phyloP scores from a whole-genome alignment of 2,329 filamentous ascomycete genomes.

The Thermomyces lanuginosus region DNA sequence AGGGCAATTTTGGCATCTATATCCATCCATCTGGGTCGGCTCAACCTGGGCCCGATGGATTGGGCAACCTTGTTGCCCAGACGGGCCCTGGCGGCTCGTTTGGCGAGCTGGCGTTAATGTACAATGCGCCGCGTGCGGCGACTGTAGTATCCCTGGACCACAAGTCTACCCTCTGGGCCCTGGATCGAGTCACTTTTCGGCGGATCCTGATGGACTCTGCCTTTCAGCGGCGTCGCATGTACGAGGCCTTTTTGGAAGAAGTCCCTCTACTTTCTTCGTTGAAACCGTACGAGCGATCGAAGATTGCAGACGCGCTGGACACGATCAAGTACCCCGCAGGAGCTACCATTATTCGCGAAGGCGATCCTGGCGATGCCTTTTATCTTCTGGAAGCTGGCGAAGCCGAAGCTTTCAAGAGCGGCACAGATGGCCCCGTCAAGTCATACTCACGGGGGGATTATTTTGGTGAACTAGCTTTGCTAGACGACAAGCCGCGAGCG shows the following conservation, averaged over 20 bases:
- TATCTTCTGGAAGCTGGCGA: conserved; percentile 79
- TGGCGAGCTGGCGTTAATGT: conserved; percentile 94
- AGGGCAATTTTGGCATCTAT: conserved; percentile 76
- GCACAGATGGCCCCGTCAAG: conserved; percentile 52
- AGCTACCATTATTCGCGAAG: conserved; percentile 74
- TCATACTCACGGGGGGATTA: conserved; percentile 84
- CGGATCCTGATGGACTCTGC: conserved; percentile 97
- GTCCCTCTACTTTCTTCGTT: conserved; percentile 71
- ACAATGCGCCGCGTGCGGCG: conserved; percentile 89
- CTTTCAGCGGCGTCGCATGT: conserved; percentile 89
- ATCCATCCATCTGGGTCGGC: conserved; percentile 65
- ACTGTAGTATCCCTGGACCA: conserved; percentile 75
- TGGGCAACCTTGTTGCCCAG: conserved; percentile 65
- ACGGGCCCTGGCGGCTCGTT: conserved; percentile 86
- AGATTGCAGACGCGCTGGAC: conserved; percentile 92
- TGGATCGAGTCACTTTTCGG: conserved; percentile 91
- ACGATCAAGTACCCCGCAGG: conserved; percentile 70
- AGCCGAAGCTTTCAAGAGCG: conserved; percentile 73
- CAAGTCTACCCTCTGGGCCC: conserved; percentile 71
- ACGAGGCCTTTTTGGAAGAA: conserved; percentile 90
- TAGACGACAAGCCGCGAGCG: conserved; percentile 85
- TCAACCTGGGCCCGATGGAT: conserved; percentile 62
- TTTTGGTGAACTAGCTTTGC: conserved; percentile 84
- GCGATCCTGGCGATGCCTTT: conserved; percentile 81
- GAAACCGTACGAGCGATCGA: conserved; percentile 83